Base-by-base conservation (phyloP, 345 rosid species). In the Viola odorata region DNA sequence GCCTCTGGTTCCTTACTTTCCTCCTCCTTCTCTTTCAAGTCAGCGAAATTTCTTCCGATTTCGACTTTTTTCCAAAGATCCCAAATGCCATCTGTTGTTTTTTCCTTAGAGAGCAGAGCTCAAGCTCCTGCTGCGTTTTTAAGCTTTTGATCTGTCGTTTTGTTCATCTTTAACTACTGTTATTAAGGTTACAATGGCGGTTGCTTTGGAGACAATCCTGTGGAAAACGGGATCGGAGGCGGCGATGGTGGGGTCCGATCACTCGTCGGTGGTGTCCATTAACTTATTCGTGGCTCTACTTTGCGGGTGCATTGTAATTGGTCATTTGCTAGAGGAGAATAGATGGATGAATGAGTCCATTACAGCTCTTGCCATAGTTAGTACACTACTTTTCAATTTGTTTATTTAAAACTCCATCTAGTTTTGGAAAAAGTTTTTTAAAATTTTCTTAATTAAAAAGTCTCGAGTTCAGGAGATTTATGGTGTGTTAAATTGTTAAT, bases 261-360 rank as follows among this genome's bases (percentile, higher is more conserved):
- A 89, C 41, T 69, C 74, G 10, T 91, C 96, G 8, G 84, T 91
- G 14, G 96, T 85, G 62, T 84, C 98, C 3, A 84, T 91, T 81
- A 91, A 87, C 81, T 75, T 91, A 53, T 91, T 87, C 58, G 98
- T 91, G 9, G 95, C 95, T 36, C 82, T 91, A 55, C 87, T 91
- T 44, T 85, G 96, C 36, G 91, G 76, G 8, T 91, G 96, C 60
- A 89, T 91, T 32, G 84, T 91, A 54, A 76, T 89, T 5, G 98
- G 98, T 14, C 98, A 89, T 71, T 74, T 91, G n/a, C 70, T 91
- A 13, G 96, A 91, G 70, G 87, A 91, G 74, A 81, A 39, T 53
- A 77, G 87, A 11, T 91, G 98, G 98, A 82, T 87, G 82, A 89
- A 91, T 14, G 98, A 91, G 72, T 91, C 99, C 51, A 90, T 94